phyloP scores from a whole-genome alignment of 1,284 basidiomycete species.

The Trichosporon coremiiforme region DNA sequence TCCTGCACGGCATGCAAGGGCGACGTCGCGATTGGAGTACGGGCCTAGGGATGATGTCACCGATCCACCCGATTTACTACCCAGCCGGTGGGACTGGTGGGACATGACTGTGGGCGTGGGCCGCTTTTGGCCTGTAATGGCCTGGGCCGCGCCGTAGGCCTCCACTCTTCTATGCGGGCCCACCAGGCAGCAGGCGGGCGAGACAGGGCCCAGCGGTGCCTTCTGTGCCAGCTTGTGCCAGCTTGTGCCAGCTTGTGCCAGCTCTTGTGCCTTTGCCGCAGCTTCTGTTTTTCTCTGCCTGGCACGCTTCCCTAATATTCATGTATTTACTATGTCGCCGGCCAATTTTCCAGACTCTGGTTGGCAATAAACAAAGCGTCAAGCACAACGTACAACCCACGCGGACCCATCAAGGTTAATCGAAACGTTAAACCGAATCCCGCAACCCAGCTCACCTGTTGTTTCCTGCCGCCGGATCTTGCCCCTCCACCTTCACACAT shows the following conservation, averaged over 20 bases:
- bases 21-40: slow-evolving; percentile 8
- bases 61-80: not conserved
- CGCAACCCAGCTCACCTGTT: not conserved
- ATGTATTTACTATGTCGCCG: not conserved
- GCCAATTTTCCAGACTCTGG: slow-evolving; percentile 1
- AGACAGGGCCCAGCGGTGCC: no score
- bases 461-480: not conserved
- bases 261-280: not conserved
- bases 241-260: not conserved
- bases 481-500: no score
- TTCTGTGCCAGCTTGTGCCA: not conserved
- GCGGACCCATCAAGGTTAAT: slow-evolving; percentile 11
- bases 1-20: not conserved
- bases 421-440: slow-evolving; percentile 14
- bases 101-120: not conserved
- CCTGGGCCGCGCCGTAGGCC: not conserved
- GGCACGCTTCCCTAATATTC: not conserved
- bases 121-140: not conserved
- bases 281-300: not conserved
- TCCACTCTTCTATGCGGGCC: no score
- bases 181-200: no score
- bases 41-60: not conserved
- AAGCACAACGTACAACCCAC: slow-evolving; percentile 4
- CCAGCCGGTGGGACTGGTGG: not conserved
- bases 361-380: slow-evolving; percentile 1